Evolutionary conservation across 192 early-diverging fungal species (phyloP).

Genomic region (Linnemannia exigua): DNA sequence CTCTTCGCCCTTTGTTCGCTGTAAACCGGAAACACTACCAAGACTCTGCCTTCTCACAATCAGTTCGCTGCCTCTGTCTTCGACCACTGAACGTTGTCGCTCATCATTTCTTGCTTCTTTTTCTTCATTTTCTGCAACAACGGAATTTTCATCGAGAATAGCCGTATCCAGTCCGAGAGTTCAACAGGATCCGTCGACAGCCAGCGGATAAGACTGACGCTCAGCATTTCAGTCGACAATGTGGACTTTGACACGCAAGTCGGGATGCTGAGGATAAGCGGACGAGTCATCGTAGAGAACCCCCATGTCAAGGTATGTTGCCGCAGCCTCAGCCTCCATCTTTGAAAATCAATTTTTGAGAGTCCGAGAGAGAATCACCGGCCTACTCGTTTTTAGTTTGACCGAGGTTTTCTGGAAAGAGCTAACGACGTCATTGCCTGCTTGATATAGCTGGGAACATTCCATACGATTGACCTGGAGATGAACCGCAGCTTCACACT

Average conservation of each 20-base stretch:
- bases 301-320: slow-evolving; percentile 86
- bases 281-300: slow-evolving; percentile 89
- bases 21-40: not conserved
- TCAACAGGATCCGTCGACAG: slow-evolving; percentile 91
- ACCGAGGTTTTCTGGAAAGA: not conserved
- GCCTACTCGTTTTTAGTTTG: slow-evolving; percentile 1
- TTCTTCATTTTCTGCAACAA: not conserved
- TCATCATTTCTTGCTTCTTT: not conserved
- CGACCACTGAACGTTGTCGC: not conserved
- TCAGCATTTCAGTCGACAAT: slow-evolving; percentile 88
- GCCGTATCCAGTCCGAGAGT: slow-evolving; percentile 90
- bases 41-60: not conserved
- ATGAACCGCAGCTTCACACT: slow-evolving; percentile 91
- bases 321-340: not conserved
- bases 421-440: slow-evolving; percentile 22
- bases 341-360: not conserved
- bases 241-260: slow-evolving; percentile 94
- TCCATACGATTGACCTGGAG: slow-evolving; percentile 96
- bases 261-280: slow-evolving; percentile 88
- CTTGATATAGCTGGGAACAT: slow-evolving; percentile 79
- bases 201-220: slow-evolving; percentile 79
- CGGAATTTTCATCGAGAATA: slow-evolving; percentile 34
- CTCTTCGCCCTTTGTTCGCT: not conserved
- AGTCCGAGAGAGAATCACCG: not conserved
- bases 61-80: not conserved